A percentile compares a stretch with the other conserved stretches of the same genome.
Conservation (phyloP, 1,284 basidiomycete species). For the Cryptococcus sp. region DNA sequence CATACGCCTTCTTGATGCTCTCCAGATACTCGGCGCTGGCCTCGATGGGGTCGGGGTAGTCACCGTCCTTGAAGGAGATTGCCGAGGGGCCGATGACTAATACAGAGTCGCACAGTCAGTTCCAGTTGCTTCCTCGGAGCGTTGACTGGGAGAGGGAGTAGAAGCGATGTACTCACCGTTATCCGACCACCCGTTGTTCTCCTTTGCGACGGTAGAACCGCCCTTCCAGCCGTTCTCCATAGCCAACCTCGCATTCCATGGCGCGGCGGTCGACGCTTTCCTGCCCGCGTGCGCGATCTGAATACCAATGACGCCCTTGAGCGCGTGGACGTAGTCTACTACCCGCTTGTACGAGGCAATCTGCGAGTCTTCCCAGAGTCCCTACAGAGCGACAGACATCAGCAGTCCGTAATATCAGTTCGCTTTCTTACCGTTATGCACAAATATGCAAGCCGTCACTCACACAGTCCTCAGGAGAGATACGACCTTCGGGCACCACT, state of each 20-base stretch:
- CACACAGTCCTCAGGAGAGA: slow-evolving; percentile 55
- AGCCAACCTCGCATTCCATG: slow-evolving; percentile 58
- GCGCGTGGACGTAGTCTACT: slow-evolving; percentile 73
- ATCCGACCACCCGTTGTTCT: slow-evolving; percentile 71
- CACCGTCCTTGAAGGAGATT: slow-evolving; percentile 58
- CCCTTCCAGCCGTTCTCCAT: slow-evolving; percentile 44
- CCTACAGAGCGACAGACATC: slow-evolving; percentile 40
- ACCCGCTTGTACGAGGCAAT: slow-evolving; percentile 67
- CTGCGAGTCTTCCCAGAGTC: slow-evolving; percentile 76
- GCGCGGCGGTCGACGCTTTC: slow-evolving; percentile 67
- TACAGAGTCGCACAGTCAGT: background rate
- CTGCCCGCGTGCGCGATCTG: slow-evolving; percentile 79
- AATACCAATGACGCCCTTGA: slow-evolving; percentile 68
- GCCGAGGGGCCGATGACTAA: slow-evolving; percentile 60
- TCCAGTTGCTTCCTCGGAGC: background rate
- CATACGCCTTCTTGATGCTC: slow-evolving; percentile 66
- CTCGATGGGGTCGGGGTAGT: slow-evolving; percentile 62
- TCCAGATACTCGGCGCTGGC: slow-evolving; percentile 63
- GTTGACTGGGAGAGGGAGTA: background rate
- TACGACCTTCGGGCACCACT: slow-evolving; percentile 73
- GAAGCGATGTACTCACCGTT: slow-evolving; percentile 57
- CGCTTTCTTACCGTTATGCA: background rate
- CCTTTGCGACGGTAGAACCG: slow-evolving; percentile 50
- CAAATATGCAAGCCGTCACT: slow-evolving; percentile 12
- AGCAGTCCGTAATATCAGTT: slow-evolving; percentile 5